Evolutionary conservation across 495 filamentous ascomycete species (phyloP).

Genomic region (Penicillium canariense): DNA sequence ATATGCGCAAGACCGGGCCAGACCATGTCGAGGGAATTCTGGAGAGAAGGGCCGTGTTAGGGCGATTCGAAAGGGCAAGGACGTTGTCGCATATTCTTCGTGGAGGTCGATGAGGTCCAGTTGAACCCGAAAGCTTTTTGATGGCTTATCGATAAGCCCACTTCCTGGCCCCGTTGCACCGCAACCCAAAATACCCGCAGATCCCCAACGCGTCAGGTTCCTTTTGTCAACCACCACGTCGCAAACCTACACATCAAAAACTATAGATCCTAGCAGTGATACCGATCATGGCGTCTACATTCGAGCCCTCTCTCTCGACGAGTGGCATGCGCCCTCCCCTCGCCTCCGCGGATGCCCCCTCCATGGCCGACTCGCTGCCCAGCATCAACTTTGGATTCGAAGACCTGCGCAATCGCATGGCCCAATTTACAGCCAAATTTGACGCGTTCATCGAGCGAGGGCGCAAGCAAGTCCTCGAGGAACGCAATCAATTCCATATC

Average conservation of each 20-base stretch:
- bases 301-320: conserved; percentile 74
- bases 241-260: neutral
- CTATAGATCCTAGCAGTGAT: neutral
- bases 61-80: neutral
- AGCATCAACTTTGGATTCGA: conserved; percentile 96
- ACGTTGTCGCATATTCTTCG: neutral
- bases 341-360: conserved; percentile 52
- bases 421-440: conserved; percentile 85
- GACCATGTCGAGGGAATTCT: conserved; percentile 38
- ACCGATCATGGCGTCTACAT: conserved; percentile 46
- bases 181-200: conserved; percentile 26
- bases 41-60: neutral
- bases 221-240: conserved; percentile 1
- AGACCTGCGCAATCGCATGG: conserved; percentile 91
- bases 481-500: conserved; percentile 90
- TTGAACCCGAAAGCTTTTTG: conserved; percentile 15
- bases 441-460: conserved; percentile 92
- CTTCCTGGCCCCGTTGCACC: conserved; percentile 26
- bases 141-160: conserved; percentile 26
- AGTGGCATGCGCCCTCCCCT: conserved; percentile 71
- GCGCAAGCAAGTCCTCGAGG: conserved; percentile 82
- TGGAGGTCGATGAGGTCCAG: neutral
- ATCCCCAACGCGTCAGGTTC: conserved; percentile 7
- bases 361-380: conserved; percentile 79
- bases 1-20: conserved; percentile 25